Evolutionary conservation across 2,329 filamentous ascomycete species (phyloP), one percentile per base, ranked within the genome.

Genomic region (Furcasterigmium sp.): DNA sequence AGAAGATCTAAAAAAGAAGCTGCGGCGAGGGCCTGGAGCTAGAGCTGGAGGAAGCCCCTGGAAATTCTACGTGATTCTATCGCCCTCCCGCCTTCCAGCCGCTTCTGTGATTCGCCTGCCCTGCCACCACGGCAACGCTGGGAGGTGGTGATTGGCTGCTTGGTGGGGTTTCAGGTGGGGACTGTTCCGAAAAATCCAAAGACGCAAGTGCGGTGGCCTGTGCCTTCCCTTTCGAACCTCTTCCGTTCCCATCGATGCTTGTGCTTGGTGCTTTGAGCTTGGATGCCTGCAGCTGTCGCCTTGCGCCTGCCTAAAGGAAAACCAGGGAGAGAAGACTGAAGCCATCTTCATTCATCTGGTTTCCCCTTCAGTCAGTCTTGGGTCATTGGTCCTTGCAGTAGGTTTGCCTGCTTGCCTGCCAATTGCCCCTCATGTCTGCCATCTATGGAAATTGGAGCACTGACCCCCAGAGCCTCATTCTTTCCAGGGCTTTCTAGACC

Each of bases 31-130:
- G 46, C 44, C n/a, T 38, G 15, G 29, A 40, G 38, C 38, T 30
- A 29, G 21, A 41, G 29, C 39, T 35, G 25, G 29, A 20, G n/a
- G 39, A 29, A 41, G 18, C 44, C 47, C 45, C 47, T 53, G 51
- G 44, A 60, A 64, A 62, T 69, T 69, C 66, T 66, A 69, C 69
- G 61, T 54, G 66, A 68, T 69, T 69, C 66, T 60, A 69, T 60
- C 64, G 58, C 54, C 57, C 47, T 45, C 42, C 45, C 41, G 35
- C 39, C 49, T 51, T 51, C 50, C 50, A 51, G 50, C 46, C 39
- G 43, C 47, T 51, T 51, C 49, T 48, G 43, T 48, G 41, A 50
- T 51, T 51, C 49, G 47, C 39, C 42, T 50, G 45, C 45, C 46
- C 45, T 52, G 48, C 46, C 48, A 51, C 52, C 49, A 51, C 51